Conservation (phyloP, 2,329 filamentous ascomycete genomes). For the Ceratocystis huliohia region DNA sequence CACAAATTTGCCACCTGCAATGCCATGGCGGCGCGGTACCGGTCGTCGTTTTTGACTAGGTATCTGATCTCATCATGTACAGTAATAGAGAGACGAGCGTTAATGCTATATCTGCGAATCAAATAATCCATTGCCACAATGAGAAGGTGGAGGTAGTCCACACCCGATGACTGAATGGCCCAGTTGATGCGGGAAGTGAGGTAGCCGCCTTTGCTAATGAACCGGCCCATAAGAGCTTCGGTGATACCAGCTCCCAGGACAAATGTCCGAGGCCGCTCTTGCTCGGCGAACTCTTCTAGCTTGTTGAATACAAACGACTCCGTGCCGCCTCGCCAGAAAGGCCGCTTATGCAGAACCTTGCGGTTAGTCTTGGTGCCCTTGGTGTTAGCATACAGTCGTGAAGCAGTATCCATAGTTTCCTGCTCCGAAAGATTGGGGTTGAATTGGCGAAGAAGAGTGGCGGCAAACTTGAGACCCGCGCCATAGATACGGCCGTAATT, state of each 20-base stretch:
- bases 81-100: conserved; percentile 77
- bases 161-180: conserved; percentile 95
- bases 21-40: conserved; percentile 81
- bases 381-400: conserved; percentile 72
- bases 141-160: conserved; percentile 90
- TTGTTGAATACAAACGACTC: conserved; percentile 98
- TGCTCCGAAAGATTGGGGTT: conserved; percentile 71
- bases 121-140: conserved; percentile 94
- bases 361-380: conserved; percentile 78
- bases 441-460: conserved; percentile 82
- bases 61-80: conserved; percentile 98
- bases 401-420: conserved; percentile 63
- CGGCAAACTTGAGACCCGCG: conserved; percentile 88
- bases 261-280: conserved; percentile 78
- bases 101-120: conserved; percentile 67
- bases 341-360: conserved; percentile 55
- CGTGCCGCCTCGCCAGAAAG: conserved; percentile 92
- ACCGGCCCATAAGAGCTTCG: conserved; percentile 80
- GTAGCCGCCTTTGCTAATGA: conserved; percentile 78
- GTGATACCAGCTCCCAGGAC: conserved; percentile 92
- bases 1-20: conserved; percentile 89
- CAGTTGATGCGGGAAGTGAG: conserved; percentile 96
- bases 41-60: conserved; percentile 71
- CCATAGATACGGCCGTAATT: conserved; percentile 98
- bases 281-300: conserved; percentile 93